Evolutionary conservation across 305 asterid species (phyloP).

Genomic region (Fraxinus xanthoxyloides): DNA sequence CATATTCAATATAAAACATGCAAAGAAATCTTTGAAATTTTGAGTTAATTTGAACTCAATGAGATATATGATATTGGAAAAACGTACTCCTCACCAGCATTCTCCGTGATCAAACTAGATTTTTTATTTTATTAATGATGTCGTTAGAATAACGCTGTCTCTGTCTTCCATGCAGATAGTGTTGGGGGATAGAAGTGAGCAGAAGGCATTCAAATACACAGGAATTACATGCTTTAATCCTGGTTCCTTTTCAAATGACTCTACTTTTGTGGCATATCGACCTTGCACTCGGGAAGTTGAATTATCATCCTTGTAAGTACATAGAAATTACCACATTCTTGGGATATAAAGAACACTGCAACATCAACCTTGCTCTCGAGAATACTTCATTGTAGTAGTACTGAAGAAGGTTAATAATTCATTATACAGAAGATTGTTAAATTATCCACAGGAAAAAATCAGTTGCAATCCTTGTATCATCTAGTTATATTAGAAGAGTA

Average conservation of each 20-base stretch:
- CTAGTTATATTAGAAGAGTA: not conserved
- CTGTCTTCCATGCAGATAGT: conserved; percentile 56
- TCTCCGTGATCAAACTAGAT: not conserved
- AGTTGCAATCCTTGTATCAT: not conserved
- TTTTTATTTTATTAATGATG: not conserved
- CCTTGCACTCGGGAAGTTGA: conserved; percentile 91
- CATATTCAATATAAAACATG: not conserved
- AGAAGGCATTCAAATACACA: conserved; percentile 69
- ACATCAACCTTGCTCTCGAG: conserved; percentile 11
- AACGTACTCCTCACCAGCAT: not conserved
- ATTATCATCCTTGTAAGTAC: conserved; percentile 62
- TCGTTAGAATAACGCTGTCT: conserved; percentile 9
- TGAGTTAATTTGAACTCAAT: not conserved
- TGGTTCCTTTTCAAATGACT: conserved; percentile 88
- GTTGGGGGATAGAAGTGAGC: conserved; percentile 90
- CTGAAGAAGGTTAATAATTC: not conserved
- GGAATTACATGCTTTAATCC: conserved; percentile 95
- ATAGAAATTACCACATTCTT: not conserved
- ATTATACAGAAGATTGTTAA: not conserved
- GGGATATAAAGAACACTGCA: not conserved
- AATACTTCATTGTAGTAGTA: not conserved
- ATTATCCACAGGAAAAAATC: not conserved
- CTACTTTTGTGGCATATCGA: conserved; percentile 74
- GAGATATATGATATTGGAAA: not conserved
- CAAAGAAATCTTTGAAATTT: not conserved